Base-by-base conservation (phyloP, 2,329 filamentous ascomycete species). In the Neoascochyta sp. region DNA sequence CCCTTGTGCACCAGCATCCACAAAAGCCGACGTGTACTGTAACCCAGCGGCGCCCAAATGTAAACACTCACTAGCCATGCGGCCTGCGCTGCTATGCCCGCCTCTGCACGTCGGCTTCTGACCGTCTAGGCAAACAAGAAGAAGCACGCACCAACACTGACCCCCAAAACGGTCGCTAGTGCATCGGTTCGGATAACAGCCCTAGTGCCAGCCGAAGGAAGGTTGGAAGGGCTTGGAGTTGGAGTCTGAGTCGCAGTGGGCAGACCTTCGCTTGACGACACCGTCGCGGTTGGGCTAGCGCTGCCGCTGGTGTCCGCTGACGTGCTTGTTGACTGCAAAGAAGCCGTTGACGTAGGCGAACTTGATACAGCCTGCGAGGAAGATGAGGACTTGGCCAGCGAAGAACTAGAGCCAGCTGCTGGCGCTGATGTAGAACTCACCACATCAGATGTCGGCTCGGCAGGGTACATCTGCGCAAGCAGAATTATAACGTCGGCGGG, bases 401-500 rank as follows among this genome's bases (percentile, higher is more conserved):
- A 16, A 3, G 3, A 4, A 12, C 2, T 5, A n/a, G n/a, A n/a
- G n/a, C n/a, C n/a, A n/a, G n/a, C n/a, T n/a, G n/a, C n/a, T n/a
- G n/a, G n/a, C n/a, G n/a, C n/a, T n/a, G 24, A 8, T 5, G 30
- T 21, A 18, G 18, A 18, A 31, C 27, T 33, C 11, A 22, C 25
- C 11, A 12, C 20, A 6, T n/a, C 20, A 14, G 28, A 18, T 12
- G 20, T 12, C 6, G 27, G n/a, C 9, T 29, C 25, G 8, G 12
- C 24, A 7, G 35, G 35, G 34, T 39, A 39, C 27, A 39, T 34
- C 17, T 34, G 30, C 15, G 31, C 30, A n/a, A 39, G 23, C 16
- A 39, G 12, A 12, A 34, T 30, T 23, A 34, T 34, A 12, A 39
- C 27, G 9, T 39, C 35, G 3, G 30, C 35, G 4, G 35, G 35